Evolutionary conservation across 768 basidiomycete species (phyloP).

Genomic region (Heimioporus sp.): DNA sequence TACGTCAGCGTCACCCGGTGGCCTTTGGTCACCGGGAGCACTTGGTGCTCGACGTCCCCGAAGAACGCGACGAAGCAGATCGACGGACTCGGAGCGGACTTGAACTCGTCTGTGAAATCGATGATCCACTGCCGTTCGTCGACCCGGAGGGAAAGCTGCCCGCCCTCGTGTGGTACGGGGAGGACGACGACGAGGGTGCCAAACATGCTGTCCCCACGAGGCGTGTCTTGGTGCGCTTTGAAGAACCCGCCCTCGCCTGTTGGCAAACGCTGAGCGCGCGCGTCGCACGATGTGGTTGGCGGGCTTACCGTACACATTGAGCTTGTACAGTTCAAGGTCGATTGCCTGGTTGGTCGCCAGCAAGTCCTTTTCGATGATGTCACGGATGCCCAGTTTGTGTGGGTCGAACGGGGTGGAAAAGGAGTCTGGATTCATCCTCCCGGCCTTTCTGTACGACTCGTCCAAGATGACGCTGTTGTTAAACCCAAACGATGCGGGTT

Average conservation of each 20-base stretch:
- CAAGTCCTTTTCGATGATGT: neutral
- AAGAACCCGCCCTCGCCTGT: neutral
- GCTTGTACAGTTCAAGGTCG: neutral
- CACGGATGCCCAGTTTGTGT: neutral
- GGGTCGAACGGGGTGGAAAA: neutral
- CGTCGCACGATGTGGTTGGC: conserved; percentile 11
- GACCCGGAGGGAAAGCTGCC: too few species aligned
- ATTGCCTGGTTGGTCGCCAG: neutral
- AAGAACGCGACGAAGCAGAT: too few species aligned
- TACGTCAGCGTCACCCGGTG: too few species aligned
- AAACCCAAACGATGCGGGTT: conserved; percentile 41
- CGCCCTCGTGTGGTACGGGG: too few species aligned
- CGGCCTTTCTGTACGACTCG: neutral
- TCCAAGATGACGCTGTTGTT: neutral
- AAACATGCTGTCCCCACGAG: too few species aligned
- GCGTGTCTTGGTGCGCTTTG: too few species aligned
- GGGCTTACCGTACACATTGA: neutral
- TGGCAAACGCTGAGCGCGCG: conserved; percentile 33
- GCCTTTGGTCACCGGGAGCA: too few species aligned
- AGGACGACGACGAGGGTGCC: too few species aligned
- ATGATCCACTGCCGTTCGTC: too few species aligned
- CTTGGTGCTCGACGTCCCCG: too few species aligned
- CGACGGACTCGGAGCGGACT: too few species aligned
- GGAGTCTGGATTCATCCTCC: neutral
- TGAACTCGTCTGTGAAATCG: too few species aligned